A percentile compares a stretch with the other conserved stretches of the same genome.
Conservation (phyloP, 2,329 filamentous ascomycete species). For the Paracoccidioides brasiliensis region DNA sequence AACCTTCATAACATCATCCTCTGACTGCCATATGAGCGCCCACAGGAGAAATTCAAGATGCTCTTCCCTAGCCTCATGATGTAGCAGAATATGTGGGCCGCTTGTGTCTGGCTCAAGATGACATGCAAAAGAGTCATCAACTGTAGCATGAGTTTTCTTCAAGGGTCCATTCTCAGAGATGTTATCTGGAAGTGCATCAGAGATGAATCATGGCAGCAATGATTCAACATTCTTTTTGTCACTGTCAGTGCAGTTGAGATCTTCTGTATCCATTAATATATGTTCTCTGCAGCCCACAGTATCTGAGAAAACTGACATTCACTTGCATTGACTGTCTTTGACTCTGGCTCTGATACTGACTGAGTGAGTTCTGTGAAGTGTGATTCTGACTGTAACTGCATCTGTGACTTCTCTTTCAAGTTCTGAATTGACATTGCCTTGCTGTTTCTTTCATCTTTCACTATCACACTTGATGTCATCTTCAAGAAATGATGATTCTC, state of each 20-base stretch:
- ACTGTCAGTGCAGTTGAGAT: not conserved
- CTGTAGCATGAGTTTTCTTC: not conserved
- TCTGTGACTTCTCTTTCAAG: not conserved
- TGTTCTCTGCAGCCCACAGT: not conserved
- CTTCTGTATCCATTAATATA: not conserved
- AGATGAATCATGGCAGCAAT: not conserved
- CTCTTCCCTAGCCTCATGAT: not conserved
- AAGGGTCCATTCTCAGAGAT: not conserved
- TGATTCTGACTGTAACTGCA: not conserved
- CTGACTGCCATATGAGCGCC: not conserved
- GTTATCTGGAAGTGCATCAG: not conserved
- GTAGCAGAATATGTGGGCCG: not conserved
- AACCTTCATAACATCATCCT: not conserved
- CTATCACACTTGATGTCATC: not conserved
- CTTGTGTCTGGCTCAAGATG: not conserved
- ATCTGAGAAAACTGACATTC: not conserved
- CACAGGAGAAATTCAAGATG: not conserved
- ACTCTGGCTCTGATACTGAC: not conserved
- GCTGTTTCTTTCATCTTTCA: not conserved
- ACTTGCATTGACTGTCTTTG: not conserved
- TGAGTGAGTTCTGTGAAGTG: not conserved
- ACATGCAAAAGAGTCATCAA: not conserved
- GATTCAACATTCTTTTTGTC: not conserved
- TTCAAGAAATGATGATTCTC: not conserved
- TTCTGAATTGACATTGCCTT: not conserved